phyloP scores from a whole-genome alignment of 2,329 filamentous ascomycete species.

The Paecilomyces sp. region DNA sequence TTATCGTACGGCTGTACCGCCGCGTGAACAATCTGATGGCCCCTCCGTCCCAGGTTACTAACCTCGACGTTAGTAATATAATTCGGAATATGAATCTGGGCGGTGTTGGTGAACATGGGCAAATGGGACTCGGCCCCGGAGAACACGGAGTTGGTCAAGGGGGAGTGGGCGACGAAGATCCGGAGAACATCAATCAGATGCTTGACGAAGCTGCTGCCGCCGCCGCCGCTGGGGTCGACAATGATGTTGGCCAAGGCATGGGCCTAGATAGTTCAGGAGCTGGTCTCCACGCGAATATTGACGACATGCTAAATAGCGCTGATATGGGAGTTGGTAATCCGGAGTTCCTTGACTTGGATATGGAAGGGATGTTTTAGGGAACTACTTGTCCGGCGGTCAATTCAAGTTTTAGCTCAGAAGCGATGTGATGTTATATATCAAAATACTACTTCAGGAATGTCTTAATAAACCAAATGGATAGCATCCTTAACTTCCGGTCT shows the following conservation, averaged over 20 bases:
- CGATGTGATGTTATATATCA: not conserved
- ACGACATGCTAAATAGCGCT: slow-evolving; percentile 37
- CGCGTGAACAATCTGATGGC: slow-evolving; percentile 36
- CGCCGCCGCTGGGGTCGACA: slow-evolving; percentile 25
- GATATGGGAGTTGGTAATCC: slow-evolving; percentile 38
- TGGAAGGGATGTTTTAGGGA: slow-evolving; percentile 36
- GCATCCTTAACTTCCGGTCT: too few species aligned
- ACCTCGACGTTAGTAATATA: slow-evolving; percentile 36
- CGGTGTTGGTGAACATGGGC: slow-evolving; percentile 21
- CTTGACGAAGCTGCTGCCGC: slow-evolving; percentile 30
- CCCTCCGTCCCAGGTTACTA: slow-evolving; percentile 30
- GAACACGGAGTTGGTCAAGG: slow-evolving; percentile 7
- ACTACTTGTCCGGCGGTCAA: not conserved
- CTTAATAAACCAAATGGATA: not conserved
- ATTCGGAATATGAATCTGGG: slow-evolving; percentile 37
- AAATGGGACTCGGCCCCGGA: slow-evolving; percentile 24
- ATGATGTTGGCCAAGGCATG: slow-evolving; percentile 16
- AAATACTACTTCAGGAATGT: not conserved
- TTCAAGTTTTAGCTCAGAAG: not conserved
- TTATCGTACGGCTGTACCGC: slow-evolving; percentile 38
- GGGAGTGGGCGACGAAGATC: slow-evolving; percentile 16
- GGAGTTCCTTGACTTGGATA: slow-evolving; percentile 38
- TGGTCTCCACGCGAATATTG: slow-evolving; percentile 29
- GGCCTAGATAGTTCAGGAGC: slow-evolving; percentile 16
- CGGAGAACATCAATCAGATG: slow-evolving; percentile 32